Base-by-base conservation (phyloP, 2,329 filamentous ascomycete genomes). In the Tolypocladium capitatum region DNA sequence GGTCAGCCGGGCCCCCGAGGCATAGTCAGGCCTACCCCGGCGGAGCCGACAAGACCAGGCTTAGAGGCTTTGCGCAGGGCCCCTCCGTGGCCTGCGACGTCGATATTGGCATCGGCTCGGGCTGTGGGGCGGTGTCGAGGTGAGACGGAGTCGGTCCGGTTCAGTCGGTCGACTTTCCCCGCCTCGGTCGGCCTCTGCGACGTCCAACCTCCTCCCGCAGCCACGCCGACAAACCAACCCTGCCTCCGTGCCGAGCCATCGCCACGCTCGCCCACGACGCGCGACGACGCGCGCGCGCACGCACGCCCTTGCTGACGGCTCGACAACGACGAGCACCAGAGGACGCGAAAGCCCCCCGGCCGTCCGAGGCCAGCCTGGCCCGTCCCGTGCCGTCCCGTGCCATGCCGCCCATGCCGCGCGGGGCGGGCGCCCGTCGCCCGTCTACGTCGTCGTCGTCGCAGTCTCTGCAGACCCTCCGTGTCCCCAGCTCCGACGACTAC, bases 401-500 rank as follows among this genome's bases (percentile, higher is more conserved):
- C 51, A 58, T 58, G 56, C 53, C 54, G 45, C 50, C 48, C 45
- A 49, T 49, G 48, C 44, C 11, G 24, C 52, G 38, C 51, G 47
- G 51, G 43, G 53, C 46, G 53, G 51, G 43, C 47, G 45, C 18
- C 52, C 50, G 52, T 46, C 49, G 47, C 47, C 52, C 48, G 49
- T 55, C 54, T 50, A 51, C 55, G 38, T 43, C 55, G 50, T 53
- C 55, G 43, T 49, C 53, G 45, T 50, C 53, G 36, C 43, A 49
- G 43, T 54, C 52, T 53, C 47, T 43, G 18, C 46, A 38, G 11
- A n/a, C 34, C 59, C 58, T 61, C 54, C 49, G 51, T 24, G 45
- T 52, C 42, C 47, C 46, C 49, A 51, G 62, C 55, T 56, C 63
- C 60, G 64, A 66, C 59, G 14, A 11, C 36, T 24, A 28, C 24